These are phyloP conservation scores for Nigrospora osmanthi DNA, from an alignment of 2,329 filamentous ascomycete species.

Conservation along the genomic window DNA sequence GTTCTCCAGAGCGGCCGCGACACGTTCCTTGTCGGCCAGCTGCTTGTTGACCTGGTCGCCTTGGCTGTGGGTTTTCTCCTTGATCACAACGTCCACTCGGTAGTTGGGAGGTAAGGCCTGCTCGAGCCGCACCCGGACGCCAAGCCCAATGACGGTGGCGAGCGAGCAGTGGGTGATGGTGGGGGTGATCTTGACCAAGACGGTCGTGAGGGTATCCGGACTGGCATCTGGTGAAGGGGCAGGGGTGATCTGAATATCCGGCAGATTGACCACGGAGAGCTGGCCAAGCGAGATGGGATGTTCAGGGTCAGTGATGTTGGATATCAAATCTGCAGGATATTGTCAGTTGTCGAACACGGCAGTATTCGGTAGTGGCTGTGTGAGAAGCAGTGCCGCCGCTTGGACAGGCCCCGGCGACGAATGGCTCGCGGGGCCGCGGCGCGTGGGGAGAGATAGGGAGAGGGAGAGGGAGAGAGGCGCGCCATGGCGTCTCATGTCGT, in stretches of 20 bases:
- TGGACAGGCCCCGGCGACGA: no score
- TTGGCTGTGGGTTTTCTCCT: slow-evolving; percentile 91
- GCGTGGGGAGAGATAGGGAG: no score
- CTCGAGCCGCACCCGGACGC: slow-evolving; percentile 84
- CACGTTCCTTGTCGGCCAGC: slow-evolving; percentile 89
- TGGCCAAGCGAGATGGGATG: slow-evolving; percentile 91
- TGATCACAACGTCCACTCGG: slow-evolving; percentile 85
- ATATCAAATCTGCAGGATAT: slow-evolving; percentile 66
- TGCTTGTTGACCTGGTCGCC: slow-evolving; percentile 97
- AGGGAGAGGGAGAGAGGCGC: no score
- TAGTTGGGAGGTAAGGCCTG: slow-evolving; percentile 87
- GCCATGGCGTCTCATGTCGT: background rate
- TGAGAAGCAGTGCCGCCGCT: no score
- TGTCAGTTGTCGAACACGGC: no score
- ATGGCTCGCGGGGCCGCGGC: no score
- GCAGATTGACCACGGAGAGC: slow-evolving; percentile 90
- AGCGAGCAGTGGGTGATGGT: slow-evolving; percentile 96
- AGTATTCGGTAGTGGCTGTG: no score
- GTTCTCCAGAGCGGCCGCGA: slow-evolving; percentile 91
- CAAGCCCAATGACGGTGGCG: slow-evolving; percentile 91
- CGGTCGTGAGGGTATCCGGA: slow-evolving; percentile 55
- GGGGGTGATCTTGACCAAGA: slow-evolving; percentile 85
- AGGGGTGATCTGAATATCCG: slow-evolving; percentile 75
- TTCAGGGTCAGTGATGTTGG: slow-evolving; percentile 91
- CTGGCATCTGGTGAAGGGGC: slow-evolving; percentile 50